Evolutionary conservation across 345 rosid genomes (phyloP).

Genomic region (Arabis alpina): DNA sequence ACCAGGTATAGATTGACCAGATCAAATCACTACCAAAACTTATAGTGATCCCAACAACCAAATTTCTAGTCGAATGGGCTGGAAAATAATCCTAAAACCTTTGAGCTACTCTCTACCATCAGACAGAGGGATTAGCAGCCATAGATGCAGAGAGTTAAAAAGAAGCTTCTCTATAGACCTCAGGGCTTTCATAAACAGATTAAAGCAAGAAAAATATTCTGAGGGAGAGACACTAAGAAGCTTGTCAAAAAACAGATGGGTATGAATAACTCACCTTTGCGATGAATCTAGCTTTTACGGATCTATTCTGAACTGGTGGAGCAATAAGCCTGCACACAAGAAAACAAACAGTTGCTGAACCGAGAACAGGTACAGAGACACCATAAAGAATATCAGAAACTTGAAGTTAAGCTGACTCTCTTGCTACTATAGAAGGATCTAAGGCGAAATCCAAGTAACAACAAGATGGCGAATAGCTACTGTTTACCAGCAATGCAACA

Average conservation of each 20-base stretch:
- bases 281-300: conserved; percentile 8
- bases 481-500: conserved; percentile 29
- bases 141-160: conserved; percentile 12
- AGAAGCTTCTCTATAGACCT: neutral
- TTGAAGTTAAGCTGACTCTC: conserved; percentile 19
- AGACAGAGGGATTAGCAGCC: no score
- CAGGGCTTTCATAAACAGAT: neutral
- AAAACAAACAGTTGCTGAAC: neutral
- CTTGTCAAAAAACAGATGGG: neutral
- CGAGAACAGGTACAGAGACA: neutral
- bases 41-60: neutral
- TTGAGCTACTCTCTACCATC: neutral
- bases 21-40: neutral
- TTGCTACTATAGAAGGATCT: conserved; percentile 43
- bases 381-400: conserved; percentile 10
- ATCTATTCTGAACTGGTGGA: conserved; percentile 43
- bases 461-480: conserved; percentile 47
- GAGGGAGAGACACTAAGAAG: neutral
- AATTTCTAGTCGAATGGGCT: no score
- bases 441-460: conserved; percentile 39
- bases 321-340: conserved; percentile 54
- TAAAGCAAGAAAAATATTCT: neutral
- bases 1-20: conserved; percentile 2
- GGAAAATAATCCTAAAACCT: conserved; percentile 1
- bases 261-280: conserved; percentile 53